phyloP scores from a whole-genome alignment of 2,329 filamentous ascomycete species.

The Beauveria sp. region DNA sequence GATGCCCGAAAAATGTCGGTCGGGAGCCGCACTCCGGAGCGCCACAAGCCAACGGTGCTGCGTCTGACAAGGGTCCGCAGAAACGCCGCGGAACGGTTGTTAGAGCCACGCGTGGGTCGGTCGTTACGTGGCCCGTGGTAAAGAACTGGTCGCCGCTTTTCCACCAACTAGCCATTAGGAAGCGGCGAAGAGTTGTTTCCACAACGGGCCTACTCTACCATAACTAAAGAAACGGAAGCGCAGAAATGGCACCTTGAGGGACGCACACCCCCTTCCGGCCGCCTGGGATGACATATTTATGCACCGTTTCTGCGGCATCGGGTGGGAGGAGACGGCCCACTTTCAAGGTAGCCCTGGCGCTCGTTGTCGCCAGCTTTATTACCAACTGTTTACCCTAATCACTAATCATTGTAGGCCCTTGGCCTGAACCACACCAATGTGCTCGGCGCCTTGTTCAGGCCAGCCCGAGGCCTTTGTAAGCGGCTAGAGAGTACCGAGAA shows the following conservation, averaged over 20 bases:
- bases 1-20: constrained; percentile 13
- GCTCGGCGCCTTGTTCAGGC: constrained; percentile 1
- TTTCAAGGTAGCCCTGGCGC: background rate
- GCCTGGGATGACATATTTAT: background rate
- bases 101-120: background rate
- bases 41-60: constrained; percentile 13
- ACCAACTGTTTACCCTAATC: background rate
- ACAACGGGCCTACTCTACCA: too few species aligned
- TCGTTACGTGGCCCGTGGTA: too few species aligned
- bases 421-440: background rate
- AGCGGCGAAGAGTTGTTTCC: background rate
- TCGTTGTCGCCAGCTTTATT: background rate
- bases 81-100: constrained; percentile 3
- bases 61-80: constrained; percentile 8
- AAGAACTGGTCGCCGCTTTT: too few species aligned
- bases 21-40: constrained; percentile 11
- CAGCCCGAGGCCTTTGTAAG: background rate
- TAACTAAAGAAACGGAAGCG: background rate
- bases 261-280: background rate
- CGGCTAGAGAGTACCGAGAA: too few species aligned
- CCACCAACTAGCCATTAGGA: background rate
- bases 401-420: constrained; percentile 4
- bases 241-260: background rate
- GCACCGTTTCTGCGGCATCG: constrained; percentile 6
- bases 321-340: background rate